Evolutionary conservation across 768 basidiomycete species (phyloP), one percentile per base, ranked within the genome.

Genomic region (Pleurotus platypus): DNA sequence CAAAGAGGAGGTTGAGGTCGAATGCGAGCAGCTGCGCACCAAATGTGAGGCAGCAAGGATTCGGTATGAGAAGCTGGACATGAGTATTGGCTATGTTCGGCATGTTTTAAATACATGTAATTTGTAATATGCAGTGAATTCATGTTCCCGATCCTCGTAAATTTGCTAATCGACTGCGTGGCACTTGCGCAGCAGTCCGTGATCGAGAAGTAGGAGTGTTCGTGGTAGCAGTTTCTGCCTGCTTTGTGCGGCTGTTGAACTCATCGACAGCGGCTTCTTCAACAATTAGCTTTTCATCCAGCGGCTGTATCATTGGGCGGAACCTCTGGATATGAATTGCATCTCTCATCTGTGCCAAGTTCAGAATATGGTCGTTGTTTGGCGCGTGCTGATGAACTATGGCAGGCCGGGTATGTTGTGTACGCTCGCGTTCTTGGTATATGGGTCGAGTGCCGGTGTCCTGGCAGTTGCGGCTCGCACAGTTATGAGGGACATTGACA

Each of bases 321-420:
- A 63, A 68, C 18, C 39, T 24, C 45, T 64, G 64, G 2, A 69
- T 30, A 39, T 62, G 50, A 1, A 55, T 26, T 3, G 67, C 63
- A 56, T 67, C 60, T 11, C 66, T 57, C 67, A 69, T 69, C 42
- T 69, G 66, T 1, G 63, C 63, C 1, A 61, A 66, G 53, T 68
- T 69, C 16, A 69, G 58, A 13, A 68, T 50, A 2, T 58, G 18
- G 49, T 63, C 63, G 13, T 57, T 27, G 0, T 56, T 45, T 18
- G 57, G 24, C 11, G 38, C 11, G 20, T 62, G 53, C 30, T 53
- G 16, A 27, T 27, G 27, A 27, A 27, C 27, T 9, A 61, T 20
- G 15, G 12, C 37, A 5, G 57, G 45, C 4, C 0, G 8, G 15
- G 48, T 58, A 12, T 49, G 55, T 3, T 46, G 39, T 2, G 60